Percentiles rank a stretch among this genome's conserved stretches.
Conservation (phyloP, 805 yeast genomes). For the Saturnispora kantuleensis region DNA sequence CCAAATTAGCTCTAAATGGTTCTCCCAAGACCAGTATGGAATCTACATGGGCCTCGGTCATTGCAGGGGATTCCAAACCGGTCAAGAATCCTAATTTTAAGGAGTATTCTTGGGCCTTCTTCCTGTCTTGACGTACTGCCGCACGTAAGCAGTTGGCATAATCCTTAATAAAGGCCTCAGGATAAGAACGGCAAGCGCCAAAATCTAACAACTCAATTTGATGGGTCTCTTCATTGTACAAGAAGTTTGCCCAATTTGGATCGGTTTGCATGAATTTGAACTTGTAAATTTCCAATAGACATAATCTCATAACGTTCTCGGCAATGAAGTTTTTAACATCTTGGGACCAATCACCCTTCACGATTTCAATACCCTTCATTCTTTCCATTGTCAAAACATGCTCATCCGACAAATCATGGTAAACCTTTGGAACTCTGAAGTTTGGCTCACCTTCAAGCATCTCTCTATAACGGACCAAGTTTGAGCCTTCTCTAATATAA, state of each 20-base stretch:
- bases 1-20: constrained; percentile 54
- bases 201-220: constrained; percentile 85
- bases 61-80: constrained; percentile 77
- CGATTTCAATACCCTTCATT: constrained; percentile 76
- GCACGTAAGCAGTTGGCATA: constrained; percentile 68
- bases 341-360: constrained; percentile 67
- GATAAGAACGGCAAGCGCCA: constrained; percentile 85
- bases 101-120: constrained; percentile 54
- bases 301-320: constrained; percentile 74
- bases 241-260: constrained; percentile 98
- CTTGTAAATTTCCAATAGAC: constrained; percentile 73
- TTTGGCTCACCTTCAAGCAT: constrained; percentile 50
- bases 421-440: constrained; percentile 75
- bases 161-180: constrained; percentile 52
- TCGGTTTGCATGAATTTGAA: constrained; percentile 96
- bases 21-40: constrained; percentile 87
- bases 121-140: constrained; percentile 61
- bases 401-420: constrained; percentile 65
- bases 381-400: constrained; percentile 84
- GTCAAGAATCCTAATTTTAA: constrained; percentile 77
- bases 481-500: constrained; percentile 79
- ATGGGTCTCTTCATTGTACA: constrained; percentile 61
- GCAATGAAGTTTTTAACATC: constrained; percentile 73
- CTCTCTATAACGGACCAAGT: constrained; percentile 56
- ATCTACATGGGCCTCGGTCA: constrained; percentile 89